Evolutionary conservation across 1,139 yeast genomes (phyloP), one percentile per base, ranked within the genome.

Genomic region (Ogataea hybrid): DNA sequence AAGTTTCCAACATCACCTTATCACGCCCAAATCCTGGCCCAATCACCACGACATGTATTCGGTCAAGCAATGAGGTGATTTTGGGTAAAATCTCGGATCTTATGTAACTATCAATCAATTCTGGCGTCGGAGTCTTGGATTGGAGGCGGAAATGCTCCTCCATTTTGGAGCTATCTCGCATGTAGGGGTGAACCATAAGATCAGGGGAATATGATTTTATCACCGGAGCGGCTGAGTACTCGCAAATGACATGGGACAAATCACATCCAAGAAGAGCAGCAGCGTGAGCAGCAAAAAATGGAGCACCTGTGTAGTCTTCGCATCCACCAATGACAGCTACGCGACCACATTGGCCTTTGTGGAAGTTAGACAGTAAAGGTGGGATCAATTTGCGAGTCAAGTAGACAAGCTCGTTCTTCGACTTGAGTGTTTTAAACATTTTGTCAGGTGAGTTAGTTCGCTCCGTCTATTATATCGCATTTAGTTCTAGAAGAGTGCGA

Each of bases 21-120:
- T 88, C 96, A 35, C 97, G 69, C 0, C 98, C 98, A 49, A 89
- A 75, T 0, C 98, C 98, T 0, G 98, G 97, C 0, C 98, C 98
- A 30, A 90, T 73, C 2, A 92, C 86, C 20, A 90, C 79, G 11
- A 83, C 85, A 57, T 90, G 95, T 48, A 87, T 75, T 35, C 95
- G 67, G 28, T 73, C 71, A 27, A 92, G 64, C 25, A 90, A 60
- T 0, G 67, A 48, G 15, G 63, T 53, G 8, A 86, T 75, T 55
- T 79, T 78, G 23, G 81, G 80, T 55, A 86, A 53, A 5, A 84
- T 69, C 27, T 66, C 60, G 9, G 57, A 56, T 17, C 71, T 70
- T 29, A 78, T 63, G 21, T 71, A 60, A 5, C 50, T 46, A 32
- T 63, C 69, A 38, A 68, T 49, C 10, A 34, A 18, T 6, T 29